A percentile compares a stretch with the other conserved stretches of the same genome.
phyloP scores from a whole-genome alignment of 495 filamentous ascomycete genomes.

The Trichoderma erinaceum region DNA sequence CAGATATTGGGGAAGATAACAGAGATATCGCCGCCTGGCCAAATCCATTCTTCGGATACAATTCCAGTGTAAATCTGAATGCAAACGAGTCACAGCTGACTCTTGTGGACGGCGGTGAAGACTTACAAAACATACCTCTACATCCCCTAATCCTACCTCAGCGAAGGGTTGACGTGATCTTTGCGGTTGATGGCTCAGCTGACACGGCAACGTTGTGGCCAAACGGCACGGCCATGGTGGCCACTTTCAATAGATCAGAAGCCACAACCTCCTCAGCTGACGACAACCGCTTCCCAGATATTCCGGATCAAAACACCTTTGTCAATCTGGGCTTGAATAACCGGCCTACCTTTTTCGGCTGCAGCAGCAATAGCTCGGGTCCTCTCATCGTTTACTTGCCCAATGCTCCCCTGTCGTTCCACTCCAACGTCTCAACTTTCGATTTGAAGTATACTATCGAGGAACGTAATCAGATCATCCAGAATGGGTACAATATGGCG shows the following conservation, averaged over 20 bases:
- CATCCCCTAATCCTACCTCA: constrained; percentile 76
- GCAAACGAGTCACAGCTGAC: constrained; percentile 53
- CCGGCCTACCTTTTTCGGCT: constrained; percentile 90
- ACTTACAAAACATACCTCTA: constrained; percentile 81
- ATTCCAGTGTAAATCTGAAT: constrained; percentile 55
- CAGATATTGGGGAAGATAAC: constrained; percentile 44
- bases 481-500: constrained; percentile 75
- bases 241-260: constrained; percentile 69
- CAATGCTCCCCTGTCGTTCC: constrained; percentile 69
- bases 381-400: constrained; percentile 86
- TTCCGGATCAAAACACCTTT: constrained; percentile 82
- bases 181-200: constrained; percentile 81
- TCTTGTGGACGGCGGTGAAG: constrained; percentile 82
- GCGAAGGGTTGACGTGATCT: constrained; percentile 81
- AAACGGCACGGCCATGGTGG: constrained; percentile 76
- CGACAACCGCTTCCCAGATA: constrained; percentile 56
- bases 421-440: constrained; percentile 73
- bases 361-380: constrained; percentile 49
- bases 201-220: constrained; percentile 76
- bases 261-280: neutral
- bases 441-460: constrained; percentile 52
- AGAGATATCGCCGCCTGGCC: constrained; percentile 78
- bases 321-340: constrained; percentile 79
- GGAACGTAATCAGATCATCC: constrained; percentile 68
- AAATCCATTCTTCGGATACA: constrained; percentile 78